Evolutionary conservation across 306 rosid species (phyloP).

Genomic region (Urtica urens): DNA sequence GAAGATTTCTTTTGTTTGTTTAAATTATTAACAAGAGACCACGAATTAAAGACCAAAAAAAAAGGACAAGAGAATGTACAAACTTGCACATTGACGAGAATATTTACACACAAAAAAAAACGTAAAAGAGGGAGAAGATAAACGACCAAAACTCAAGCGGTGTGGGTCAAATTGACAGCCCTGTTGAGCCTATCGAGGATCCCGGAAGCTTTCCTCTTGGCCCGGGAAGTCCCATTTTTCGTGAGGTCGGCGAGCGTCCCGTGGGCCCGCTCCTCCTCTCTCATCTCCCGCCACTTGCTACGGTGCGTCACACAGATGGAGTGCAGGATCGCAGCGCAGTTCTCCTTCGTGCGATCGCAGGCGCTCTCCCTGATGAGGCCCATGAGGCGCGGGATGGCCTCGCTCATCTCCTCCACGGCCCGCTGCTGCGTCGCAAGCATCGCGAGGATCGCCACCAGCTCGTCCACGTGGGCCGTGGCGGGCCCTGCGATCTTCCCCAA

Average conservation of each 20-base stretch:
- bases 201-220: constrained; percentile 77
- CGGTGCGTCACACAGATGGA: constrained; percentile 54
- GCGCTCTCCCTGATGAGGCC: constrained; percentile 43
- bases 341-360: constrained; percentile 74
- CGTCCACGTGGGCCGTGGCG: constrained; percentile 39
- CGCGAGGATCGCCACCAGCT: constrained; percentile 63
- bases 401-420: constrained; percentile 72
- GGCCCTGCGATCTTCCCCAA: constrained; percentile 38
- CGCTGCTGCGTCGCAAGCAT: constrained; percentile 55
- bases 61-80: constrained; percentile 32
- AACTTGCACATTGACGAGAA: constrained; percentile 17
- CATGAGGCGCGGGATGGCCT: constrained; percentile 58
- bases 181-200: constrained; percentile 83
- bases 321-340: constrained; percentile 61
- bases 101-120: constrained; percentile 15
- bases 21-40: constrained; percentile 27
- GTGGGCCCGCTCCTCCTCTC: constrained; percentile 56
- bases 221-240: constrained; percentile 79
- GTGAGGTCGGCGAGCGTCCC: constrained; percentile 68
- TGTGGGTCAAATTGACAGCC: constrained; percentile 64
- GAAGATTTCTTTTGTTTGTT: no score
- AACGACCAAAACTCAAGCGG: constrained; percentile 58
- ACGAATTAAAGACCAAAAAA: constrained; percentile 15
- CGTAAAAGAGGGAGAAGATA: constrained; percentile 6
- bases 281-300: constrained; percentile 65